A percentile compares a stretch with the other conserved stretches of the same genome.
Conservation (phyloP, 306 rosid species). For the Senna tora region DNA sequence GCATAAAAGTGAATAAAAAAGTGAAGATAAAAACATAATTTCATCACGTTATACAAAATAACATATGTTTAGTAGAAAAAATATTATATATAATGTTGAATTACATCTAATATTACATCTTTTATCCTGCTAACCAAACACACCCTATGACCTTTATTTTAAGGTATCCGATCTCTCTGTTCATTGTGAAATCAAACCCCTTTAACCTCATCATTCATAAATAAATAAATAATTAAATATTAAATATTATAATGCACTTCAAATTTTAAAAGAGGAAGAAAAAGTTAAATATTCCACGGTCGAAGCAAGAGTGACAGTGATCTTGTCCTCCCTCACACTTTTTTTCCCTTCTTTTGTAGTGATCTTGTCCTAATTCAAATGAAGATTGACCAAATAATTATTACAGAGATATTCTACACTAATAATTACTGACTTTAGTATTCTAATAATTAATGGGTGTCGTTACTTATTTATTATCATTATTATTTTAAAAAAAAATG, state of each 20-base stretch:
- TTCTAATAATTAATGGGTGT: constrained; percentile 26
- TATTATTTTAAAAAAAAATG: neutral
- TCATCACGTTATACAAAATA: no score
- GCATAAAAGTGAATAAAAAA: no score
- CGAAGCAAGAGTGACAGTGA: constrained; percentile 26
- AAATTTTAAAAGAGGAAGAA: neutral
- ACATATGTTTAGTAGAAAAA: no score
- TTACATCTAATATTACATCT: no score
- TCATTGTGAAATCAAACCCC: constrained; percentile 11
- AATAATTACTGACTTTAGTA: constrained; percentile 34
- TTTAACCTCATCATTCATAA: neutral
- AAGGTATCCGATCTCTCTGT: no score
- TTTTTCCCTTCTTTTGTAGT: neutral
- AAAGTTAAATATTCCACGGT: constrained; percentile 22
- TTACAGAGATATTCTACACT: constrained; percentile 12
- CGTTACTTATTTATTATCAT: neutral
- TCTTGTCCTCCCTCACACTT: neutral
- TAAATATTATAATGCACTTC: neutral
- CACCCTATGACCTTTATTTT: no score
- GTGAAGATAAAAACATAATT: no score
- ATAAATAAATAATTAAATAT: neutral
- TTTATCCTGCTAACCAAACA: no score
- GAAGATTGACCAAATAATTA: neutral
- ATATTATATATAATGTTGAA: no score
- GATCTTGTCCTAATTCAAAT: constrained; percentile 19